A percentile compares a stretch with the other conserved stretches of the same genome.
phyloP scores from a whole-genome alignment of 768 basidiomycete species.

The Mycena rebaudengoi region DNA sequence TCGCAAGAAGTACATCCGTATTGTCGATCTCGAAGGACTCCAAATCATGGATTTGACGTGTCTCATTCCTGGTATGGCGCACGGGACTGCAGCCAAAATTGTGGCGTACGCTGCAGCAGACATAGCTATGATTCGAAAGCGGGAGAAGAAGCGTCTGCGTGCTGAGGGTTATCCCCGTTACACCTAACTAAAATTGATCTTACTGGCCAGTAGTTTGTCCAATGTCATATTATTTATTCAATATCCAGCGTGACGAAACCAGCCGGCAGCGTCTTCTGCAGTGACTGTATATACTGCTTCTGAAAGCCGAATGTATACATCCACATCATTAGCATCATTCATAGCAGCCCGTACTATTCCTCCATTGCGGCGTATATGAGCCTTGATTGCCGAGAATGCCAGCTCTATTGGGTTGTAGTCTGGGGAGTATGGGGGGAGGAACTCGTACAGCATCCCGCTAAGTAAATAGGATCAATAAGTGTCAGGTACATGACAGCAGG shows the following conservation, averaged over 20 bases:
- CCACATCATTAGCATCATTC: background rate
- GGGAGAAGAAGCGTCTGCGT: background rate
- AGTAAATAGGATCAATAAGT: background rate
- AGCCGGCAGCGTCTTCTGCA: slow-evolving; percentile 7
- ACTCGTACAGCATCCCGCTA: slow-evolving; percentile 33
- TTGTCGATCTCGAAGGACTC: background rate
- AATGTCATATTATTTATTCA: slow-evolving; percentile 1
- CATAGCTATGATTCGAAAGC: background rate
- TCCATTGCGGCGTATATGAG: slow-evolving; percentile 22
- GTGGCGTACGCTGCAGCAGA: background rate
- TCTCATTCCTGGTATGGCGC: background rate
- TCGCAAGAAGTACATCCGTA: background rate
- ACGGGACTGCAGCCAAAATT: background rate
- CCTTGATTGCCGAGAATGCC: slow-evolving; percentile 32
- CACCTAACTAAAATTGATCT: too few species aligned
- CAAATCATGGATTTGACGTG: background rate
- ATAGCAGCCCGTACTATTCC: background rate
- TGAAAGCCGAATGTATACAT: background rate
- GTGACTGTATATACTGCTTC: slow-evolving; percentile 13
- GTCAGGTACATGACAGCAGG: background rate
- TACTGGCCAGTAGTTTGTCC: background rate
- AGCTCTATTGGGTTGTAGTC: slow-evolving; percentile 49
- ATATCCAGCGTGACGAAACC: slow-evolving; percentile 15
- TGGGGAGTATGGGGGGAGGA: slow-evolving; percentile 47
- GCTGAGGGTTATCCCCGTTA: background rate